These are phyloP conservation scores for Priceomyces medius DNA, from an alignment of 805 yeast genomes.

Conservation along the genomic window DNA sequence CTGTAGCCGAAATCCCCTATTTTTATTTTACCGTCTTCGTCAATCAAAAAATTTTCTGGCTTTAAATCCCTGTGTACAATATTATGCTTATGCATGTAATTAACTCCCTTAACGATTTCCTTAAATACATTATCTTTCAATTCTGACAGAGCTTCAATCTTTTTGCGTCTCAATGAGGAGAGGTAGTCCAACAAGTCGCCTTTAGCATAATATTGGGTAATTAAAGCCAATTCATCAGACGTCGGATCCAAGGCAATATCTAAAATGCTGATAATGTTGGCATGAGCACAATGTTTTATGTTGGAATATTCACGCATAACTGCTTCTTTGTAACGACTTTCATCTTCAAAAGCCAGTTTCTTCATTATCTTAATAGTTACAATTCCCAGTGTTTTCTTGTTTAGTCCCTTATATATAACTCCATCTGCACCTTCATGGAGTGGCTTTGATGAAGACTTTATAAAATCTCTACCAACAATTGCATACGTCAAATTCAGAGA, in stretches of 20 bases:
- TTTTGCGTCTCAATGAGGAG: constrained; percentile 36
- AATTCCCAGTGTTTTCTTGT: constrained; percentile 14
- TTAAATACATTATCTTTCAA: constrained; percentile 48
- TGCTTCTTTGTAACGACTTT: constrained; percentile 14
- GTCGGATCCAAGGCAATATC: constrained; percentile 21
- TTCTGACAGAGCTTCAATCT: constrained; percentile 27
- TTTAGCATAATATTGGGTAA: constrained; percentile 42
- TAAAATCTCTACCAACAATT: constrained; percentile 22
- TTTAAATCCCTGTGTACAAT: constrained; percentile 54
- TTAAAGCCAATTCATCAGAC: constrained; percentile 28
- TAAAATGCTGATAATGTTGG: constrained; percentile 26
- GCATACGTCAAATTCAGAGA: constrained; percentile 3
- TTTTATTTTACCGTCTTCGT: constrained; percentile 42
- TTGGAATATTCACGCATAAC: constrained; percentile 33
- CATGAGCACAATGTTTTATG: constrained; percentile 26
- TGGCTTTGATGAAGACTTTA: constrained; percentile 26
- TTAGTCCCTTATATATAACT: constrained; percentile 30
- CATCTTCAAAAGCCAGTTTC: constrained; percentile 11
- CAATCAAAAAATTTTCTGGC: constrained; percentile 54
- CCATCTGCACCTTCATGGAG: constrained; percentile 46
- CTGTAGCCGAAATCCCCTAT: constrained; percentile 55
- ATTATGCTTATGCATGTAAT: constrained; percentile 40
- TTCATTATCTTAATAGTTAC: constrained; percentile 36
- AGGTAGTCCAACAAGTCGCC: constrained; percentile 50
- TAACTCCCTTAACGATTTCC: constrained; percentile 45